phyloP scores from a whole-genome alignment of 2,329 filamentous ascomycete species.

The Sarocladiaceae sp. region DNA sequence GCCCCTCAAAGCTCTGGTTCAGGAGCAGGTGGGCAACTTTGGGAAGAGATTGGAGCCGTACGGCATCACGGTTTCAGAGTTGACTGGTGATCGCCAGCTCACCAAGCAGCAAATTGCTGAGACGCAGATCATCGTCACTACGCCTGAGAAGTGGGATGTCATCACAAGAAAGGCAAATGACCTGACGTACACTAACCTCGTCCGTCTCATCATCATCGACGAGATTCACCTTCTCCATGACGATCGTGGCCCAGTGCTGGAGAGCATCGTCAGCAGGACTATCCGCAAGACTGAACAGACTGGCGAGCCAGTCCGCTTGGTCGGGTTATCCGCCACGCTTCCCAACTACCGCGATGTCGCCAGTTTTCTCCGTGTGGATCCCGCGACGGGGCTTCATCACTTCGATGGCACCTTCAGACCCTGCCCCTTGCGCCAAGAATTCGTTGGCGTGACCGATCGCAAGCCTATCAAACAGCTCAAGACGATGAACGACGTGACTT shows the following conservation, averaged over 20 bases:
- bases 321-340: constrained; percentile 89
- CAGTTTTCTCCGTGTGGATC: constrained; percentile 87
- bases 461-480: constrained; percentile 98
- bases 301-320: constrained; percentile 82
- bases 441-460: constrained; percentile 94
- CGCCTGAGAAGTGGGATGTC: constrained; percentile 98
- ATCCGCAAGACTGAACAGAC: constrained; percentile 92
- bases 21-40: constrained; percentile 97
- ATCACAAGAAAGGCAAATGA: constrained; percentile 98
- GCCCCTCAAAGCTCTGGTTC: constrained; percentile 88
- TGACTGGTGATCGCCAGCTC: constrained; percentile 95
- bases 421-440: constrained; percentile 92
- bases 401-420: constrained; percentile 93
- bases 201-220: constrained; percentile 91
- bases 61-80: constrained; percentile 86
- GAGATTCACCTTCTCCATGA: constrained; percentile 98
- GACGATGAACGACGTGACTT: constrained; percentile 98
- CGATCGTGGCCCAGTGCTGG: constrained; percentile 90
- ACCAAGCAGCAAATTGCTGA: constrained; percentile 98
- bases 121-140: constrained; percentile 96
- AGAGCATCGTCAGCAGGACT: constrained; percentile 93
- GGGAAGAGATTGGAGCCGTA: constrained; percentile 85
- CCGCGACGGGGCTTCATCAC: constrained; percentile 81
- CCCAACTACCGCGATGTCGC: constrained; percentile 97
- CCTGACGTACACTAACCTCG: constrained; percentile 93